Evolutionary conservation across 202 grass and related monocot species (phyloP).

Genomic region (Setaria viridis): DNA sequence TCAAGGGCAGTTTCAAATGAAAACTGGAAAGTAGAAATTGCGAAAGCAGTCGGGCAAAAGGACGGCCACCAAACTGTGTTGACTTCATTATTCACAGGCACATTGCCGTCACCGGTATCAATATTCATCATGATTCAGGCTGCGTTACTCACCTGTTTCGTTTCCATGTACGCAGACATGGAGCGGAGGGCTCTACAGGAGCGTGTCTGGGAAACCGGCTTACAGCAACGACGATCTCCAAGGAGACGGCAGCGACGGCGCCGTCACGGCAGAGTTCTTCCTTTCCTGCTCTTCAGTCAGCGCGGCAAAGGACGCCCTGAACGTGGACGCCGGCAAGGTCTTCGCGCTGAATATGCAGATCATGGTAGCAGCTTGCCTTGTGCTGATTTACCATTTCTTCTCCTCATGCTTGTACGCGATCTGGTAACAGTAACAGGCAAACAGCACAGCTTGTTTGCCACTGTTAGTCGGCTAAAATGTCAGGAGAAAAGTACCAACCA

Average conservation of each 20-base stretch:
- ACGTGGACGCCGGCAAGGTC: constrained; percentile 9
- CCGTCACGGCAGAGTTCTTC: constrained; percentile 50
- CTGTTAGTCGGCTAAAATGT: neutral
- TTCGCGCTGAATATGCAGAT: constrained; percentile 60
- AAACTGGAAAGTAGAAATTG: neutral
- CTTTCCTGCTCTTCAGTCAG: neutral
- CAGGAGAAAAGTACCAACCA: neutral
- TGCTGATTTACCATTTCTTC: constrained; percentile 51
- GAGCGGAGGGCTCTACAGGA: constrained; percentile 57
- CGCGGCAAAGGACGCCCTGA: neutral
- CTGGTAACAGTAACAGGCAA: constrained; percentile 26
- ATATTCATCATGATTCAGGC: neutral
- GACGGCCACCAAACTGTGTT: neutral
- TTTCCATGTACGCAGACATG: constrained; percentile 46
- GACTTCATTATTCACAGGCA: neutral
- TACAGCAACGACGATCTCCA: constrained; percentile 30
- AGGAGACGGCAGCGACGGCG: neutral
- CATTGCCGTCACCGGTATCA: neutral
- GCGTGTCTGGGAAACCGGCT: constrained; percentile 55
- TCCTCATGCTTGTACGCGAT: constrained; percentile 13
- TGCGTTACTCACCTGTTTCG: neutral
- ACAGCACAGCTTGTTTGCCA: neutral
- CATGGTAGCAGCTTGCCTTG: constrained; percentile 51
- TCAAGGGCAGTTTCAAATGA: neutral
- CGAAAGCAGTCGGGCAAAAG: neutral